phyloP scores from a whole-genome alignment of 2,329 filamentous ascomycete species.

The Trichoderma sp. region DNA sequence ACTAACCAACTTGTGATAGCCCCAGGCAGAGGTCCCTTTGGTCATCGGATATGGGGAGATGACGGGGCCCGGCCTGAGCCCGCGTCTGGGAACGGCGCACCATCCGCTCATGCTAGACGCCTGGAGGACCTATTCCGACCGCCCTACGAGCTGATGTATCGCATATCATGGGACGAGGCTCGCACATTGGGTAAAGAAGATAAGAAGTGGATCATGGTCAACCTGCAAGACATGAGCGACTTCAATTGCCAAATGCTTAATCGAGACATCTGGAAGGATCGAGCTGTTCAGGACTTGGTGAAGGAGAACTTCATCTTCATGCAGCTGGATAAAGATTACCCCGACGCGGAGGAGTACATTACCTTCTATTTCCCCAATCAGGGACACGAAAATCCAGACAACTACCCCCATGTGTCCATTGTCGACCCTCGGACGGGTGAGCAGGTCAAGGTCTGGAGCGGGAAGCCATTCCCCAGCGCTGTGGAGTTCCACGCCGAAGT shows the following conservation, averaged over 20 bases:
- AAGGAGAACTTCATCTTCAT: conserved; percentile 94
- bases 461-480: conserved; percentile 72
- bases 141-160: conserved; percentile 85
- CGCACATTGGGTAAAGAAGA: conserved; percentile 82
- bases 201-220: conserved; percentile 93
- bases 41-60: conserved; percentile 41
- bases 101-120: conserved; percentile 64
- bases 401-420: conserved; percentile 94
- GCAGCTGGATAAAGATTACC: conserved; percentile 87
- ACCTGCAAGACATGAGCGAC: conserved; percentile 89
- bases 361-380: conserved; percentile 82
- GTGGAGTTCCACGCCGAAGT: conserved; percentile 87
- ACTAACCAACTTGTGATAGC: conserved; percentile 18
- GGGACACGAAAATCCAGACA: conserved; percentile 75
- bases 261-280: conserved; percentile 93
- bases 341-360: conserved; percentile 75
- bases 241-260: conserved; percentile 96
- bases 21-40: conserved; percentile 39
- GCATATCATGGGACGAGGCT: conserved; percentile 78
- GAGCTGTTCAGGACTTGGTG: conserved; percentile 74
- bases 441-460: conserved; percentile 95
- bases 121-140: conserved; percentile 92
- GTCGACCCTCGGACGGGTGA: conserved; percentile 95
- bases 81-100: conserved; percentile 47
- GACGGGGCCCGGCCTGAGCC: conserved; percentile 26